Evolutionary conservation across 148 eudicot species (phyloP), one percentile per base, ranked within the genome.

Genomic region (Rhododendron mucronatum): DNA sequence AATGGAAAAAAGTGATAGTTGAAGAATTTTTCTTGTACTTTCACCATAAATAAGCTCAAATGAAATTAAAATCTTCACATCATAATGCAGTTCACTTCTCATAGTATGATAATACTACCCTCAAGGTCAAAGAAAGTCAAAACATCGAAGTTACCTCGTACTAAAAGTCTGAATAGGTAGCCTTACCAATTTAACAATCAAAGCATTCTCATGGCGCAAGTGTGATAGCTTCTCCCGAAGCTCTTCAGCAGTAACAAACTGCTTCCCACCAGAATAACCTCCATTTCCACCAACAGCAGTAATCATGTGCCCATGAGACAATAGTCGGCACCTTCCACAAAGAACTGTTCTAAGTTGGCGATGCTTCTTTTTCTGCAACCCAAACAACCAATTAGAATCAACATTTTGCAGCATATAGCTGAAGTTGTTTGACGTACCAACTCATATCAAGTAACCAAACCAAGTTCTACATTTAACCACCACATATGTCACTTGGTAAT

Each of bases 231-330:
- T 95, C 76, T 95, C 95, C 0, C 99, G 93, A 59, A 96, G 93
- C 89, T 95, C 94, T 88, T 96, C 99, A 14, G 99, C 98, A 13
- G 98, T 91, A 86, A 96, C 93, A 89, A 96, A 96, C 83, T 95
- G 98, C 86, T 95, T 95, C 44, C 98, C 99, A 83, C 99, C 98
- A 75, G 98, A 67, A 90, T 96, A 96, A 48, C 99, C 99, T 85
- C 99, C 99, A 92, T 96, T 91, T 28, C 99, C 99, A 84, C 99
- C 99, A 71, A 96, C 99, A 50, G 99, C 99, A 79, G 98, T 95
- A 86, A 96, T 93, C 99, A 96, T 94, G 84, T 93, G 98, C 76
- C 99, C 99, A 90, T 95, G 99, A 85, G 98, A 95, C 86, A 96
- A 88, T 84, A 96, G 95, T 48, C 84, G 93, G 86, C 99, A 96